These are phyloP conservation scores for Torulaspora indica DNA, from an alignment of 805 yeast species.

Conservation along the genomic window DNA sequence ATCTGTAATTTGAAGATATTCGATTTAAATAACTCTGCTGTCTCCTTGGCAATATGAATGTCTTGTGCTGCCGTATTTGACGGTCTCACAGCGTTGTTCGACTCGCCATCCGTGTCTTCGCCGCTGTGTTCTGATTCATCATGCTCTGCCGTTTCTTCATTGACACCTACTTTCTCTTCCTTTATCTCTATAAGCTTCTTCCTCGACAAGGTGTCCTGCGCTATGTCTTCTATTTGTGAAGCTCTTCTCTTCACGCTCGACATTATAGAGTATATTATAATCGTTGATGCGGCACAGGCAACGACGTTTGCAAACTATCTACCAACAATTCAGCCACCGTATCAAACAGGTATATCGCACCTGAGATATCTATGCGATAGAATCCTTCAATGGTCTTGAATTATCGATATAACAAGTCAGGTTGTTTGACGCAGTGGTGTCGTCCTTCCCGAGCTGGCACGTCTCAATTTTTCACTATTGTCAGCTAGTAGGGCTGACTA, in stretches of 20 bases:
- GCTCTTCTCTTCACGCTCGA: constrained; percentile 24
- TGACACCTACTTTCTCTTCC: constrained; percentile 18
- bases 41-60: constrained; percentile 85
- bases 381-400: not conserved
- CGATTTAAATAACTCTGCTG: constrained; percentile 90
- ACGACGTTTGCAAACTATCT: not conserved
- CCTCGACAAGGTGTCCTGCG: constrained; percentile 2
- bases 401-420: not conserved
- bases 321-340: not conserved
- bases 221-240: constrained; percentile 18
- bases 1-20: constrained; percentile 93
- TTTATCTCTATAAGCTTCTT: constrained; percentile 23
- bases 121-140: constrained; percentile 19
- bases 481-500: not conserved
- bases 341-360: not conserved
- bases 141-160: constrained; percentile 12
- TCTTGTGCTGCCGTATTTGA: constrained; percentile 55
- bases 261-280: constrained; percentile 4
- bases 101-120: constrained; percentile 9
- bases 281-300: not conserved
- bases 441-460: constrained; percentile 4
- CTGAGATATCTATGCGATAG: not conserved
- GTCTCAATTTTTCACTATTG: constrained; percentile 13
- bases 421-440: not conserved
- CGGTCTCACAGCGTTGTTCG: constrained; percentile 2